Base-by-base conservation (phyloP, 2,329 filamentous ascomycete species). In the Fusarium continuum region DNA sequence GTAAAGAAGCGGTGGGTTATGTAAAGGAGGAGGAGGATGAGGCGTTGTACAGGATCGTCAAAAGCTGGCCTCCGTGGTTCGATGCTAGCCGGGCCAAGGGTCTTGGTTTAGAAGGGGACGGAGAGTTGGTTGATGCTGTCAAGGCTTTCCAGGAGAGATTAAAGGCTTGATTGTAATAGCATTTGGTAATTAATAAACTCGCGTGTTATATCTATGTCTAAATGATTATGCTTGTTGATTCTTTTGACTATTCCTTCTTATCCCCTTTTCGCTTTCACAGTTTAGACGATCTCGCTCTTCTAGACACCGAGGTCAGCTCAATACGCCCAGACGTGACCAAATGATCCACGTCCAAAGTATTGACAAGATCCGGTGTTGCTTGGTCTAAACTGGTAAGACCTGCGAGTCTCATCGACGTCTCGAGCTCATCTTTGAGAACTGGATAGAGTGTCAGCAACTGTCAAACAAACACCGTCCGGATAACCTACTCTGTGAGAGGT, bases 41-140 rank as follows among this genome's bases (percentile, higher is more conserved):
- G 23, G 76, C 76, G 32, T 67, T 81, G 16, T 78, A 82, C 67
- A 76, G 74, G 45, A 83, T 86, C 56, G 81, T 86, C 13, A 78
- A 79, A 55, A 80, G 78, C 14, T 86, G 84, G 84, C 82, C 84
- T n/a, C 76, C 80, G 8, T 74, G 76, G 40, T 83, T 85, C 57
- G 79, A 85, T 59, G 80, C 76, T 8, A 71, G 75, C 2, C 80
- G 82, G 59, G 88, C 87, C 5, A 77, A 79, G 55, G 72, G 75
- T 8, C 71, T 90, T 48, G 85, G 85, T 0, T 79, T 86, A 59
- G 70, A 74, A 44, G 74, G 75, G 2, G 85, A 87, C 72, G 77
- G 78, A 6, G 45, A 66, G 7, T 55, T 78, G 25, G 58, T 68
- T n/a, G 72, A 76, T 47, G 74, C 74, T 4, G 70, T 76, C 4